Base-by-base conservation (phyloP, 768 basidiomycete species). In the Mycena leptocephala region DNA sequence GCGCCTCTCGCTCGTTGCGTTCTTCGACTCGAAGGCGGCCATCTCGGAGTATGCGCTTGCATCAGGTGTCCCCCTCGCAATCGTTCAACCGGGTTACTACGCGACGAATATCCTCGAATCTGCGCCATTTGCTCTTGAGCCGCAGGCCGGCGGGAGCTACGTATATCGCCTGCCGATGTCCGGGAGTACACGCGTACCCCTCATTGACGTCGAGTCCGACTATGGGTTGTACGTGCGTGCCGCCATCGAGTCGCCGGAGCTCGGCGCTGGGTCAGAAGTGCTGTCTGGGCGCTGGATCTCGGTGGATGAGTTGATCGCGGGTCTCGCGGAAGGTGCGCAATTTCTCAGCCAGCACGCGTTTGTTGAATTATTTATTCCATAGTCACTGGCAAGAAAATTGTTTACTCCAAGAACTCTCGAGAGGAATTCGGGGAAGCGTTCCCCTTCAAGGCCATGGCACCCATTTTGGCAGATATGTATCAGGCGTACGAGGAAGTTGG, bases 211-310 rank as follows among this genome's bases (percentile, higher is more conserved):
- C 26, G 75, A 10, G 56, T 24, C 10, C 0, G 75, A 76, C 41
- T 76, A 71, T 28, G 75, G 75, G 24, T 30, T 71, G 39, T 76
- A 65, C 33, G 75, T 76, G 6, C 75, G 69, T 6, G 69, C 51
- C 9, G 69, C 61, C 16, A 76, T 76, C 41, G 75, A 76, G 63
- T 46, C 30, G 22, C 51, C 59, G 5, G n/a, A 16, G 16, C 62
- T 72, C 24, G 74, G 74, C 0, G 62, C 64, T 0, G 70, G 75
- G n/a, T 41, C 68, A 6, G 61, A 71, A 28, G 43, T 76, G 2
- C 56, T 63, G 5, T 48, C 74, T 20, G 67, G 74, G 6, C 51
- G 35, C 0, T 5, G 43, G 13, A 74, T 53, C 6, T 74, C 72
- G 41, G 3, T 58, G 0, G 32, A 74, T n/a, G n/a, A n/a, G n/a